A percentile compares a stretch with the other conserved stretches of the same genome.
Evolutionary conservation across 371 early-diverging fungal species (phyloP).

Genomic region (Lichtheimia hyalospora): DNA sequence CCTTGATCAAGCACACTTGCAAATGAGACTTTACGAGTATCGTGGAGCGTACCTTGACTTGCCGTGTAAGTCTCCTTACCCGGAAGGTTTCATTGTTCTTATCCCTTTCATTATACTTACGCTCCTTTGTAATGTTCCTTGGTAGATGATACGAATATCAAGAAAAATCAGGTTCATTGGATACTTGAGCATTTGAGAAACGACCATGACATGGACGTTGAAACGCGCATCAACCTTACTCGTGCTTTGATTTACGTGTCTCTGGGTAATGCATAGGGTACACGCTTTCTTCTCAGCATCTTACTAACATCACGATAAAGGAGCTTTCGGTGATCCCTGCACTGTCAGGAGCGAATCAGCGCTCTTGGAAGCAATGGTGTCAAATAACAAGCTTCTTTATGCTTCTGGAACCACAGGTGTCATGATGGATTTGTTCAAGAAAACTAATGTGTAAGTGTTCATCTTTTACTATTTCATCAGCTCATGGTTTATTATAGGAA

Average conservation of each 20-base stretch:
- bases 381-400: neutral
- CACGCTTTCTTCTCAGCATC: neutral
- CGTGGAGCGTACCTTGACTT: too few species aligned
- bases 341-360: too few species aligned
- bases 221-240: neutral
- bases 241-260: constrained; percentile 1
- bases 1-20: too few species aligned
- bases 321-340: neutral
- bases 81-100: too few species aligned
- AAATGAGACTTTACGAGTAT: too few species aligned
- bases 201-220: neutral
- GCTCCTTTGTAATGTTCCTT: too few species aligned
- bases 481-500: neutral
- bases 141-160: too few species aligned
- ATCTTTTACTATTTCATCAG: neutral
- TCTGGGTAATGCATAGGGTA: neutral
- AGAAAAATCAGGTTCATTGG: too few species aligned
- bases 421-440: neutral
- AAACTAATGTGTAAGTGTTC: neutral
- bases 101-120: too few species aligned
- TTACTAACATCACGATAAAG: neutral
- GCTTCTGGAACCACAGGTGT: neutral
- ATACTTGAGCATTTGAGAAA: neutral
- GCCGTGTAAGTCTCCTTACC: too few species aligned
- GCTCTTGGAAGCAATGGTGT: neutral